Base-by-base conservation (phyloP, 805 yeast genomes). In the Kluyveromyces siamensis region DNA sequence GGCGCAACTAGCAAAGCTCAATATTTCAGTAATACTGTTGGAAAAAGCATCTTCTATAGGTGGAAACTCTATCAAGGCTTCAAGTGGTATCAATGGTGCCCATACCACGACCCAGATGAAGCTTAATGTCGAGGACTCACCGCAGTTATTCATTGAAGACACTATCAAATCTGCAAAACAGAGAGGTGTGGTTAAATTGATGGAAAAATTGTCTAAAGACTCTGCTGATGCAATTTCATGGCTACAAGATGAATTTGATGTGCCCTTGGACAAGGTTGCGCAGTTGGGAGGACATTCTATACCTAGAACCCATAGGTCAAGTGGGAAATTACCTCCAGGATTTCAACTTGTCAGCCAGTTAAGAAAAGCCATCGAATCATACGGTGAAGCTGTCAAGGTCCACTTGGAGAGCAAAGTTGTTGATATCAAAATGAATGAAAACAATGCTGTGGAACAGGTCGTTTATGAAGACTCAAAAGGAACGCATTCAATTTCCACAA, bases 261-360 rank as follows among this genome's bases (percentile, higher is more conserved):
- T 85, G 45, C 86, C 82, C 56, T 68, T 87, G 48, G 75, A 84
- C 8, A 71, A 81, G 14, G 84, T 87, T 11, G 76, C 87, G n/a
- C 77, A 86, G 56, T 66, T 87, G 40, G 95, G 95, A 27, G 96
- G 96, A 2, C 95, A 87, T 60, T 81, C 89, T 1, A 79, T 74
- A 45, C 81, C 87, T 18, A 73, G 96, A 63, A 87, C 96, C 1
- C 95, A 87, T 62, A 74, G 95, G 56, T 90, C 95, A 1, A 75
- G 77, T 8, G 72, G 73, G 1, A 71, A 70, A 11, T 59, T 76
- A 16, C 82, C 83, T 13, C 84, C 84, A 4, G 84, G 84, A 0
- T 76, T 72, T 62, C 82, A 78, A 41, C 77, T 80, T 16, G 69
- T 80, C 1, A 72, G 76, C 6, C 68, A 75, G 5, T 59, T 79